Evolutionary conservation across 2,329 filamentous ascomycete genomes (phyloP).

Genomic region (Albophoma yamanashiensis): DNA sequence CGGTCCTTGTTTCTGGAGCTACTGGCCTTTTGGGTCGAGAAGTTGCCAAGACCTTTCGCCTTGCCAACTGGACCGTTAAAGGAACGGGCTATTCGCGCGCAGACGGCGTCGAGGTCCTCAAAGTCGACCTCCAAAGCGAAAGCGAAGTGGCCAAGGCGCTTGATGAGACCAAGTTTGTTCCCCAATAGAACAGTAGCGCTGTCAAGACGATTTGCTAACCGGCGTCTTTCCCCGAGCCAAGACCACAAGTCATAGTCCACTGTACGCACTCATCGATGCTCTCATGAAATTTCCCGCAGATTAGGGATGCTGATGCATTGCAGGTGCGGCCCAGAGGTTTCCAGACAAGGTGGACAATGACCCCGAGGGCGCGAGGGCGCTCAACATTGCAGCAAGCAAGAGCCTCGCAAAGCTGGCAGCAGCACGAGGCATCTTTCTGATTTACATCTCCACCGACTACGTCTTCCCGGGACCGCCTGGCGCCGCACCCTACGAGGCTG

Average conservation of each 20-base stretch:
- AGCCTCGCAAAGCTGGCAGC: slow-evolving; percentile 57
- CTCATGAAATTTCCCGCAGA: no score
- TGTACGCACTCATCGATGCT: slow-evolving; percentile 39
- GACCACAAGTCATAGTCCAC: slow-evolving; percentile 70
- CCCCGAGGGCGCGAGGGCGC: slow-evolving; percentile 58
- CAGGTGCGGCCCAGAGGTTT: slow-evolving; percentile 78
- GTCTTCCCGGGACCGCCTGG: slow-evolving; percentile 64
- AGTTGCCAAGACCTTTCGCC: slow-evolving; percentile 60
- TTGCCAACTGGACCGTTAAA: slow-evolving; percentile 51
- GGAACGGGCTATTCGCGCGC: slow-evolving; percentile 68
- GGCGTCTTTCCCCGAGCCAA: slow-evolving; percentile 18
- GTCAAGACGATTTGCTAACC: neutral
- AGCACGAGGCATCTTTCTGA: slow-evolving; percentile 47
- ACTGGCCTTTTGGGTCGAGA: slow-evolving; percentile 76
- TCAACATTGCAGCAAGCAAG: slow-evolving; percentile 65
- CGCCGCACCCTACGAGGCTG: slow-evolving; percentile 71
- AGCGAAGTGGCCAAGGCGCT: slow-evolving; percentile 38
- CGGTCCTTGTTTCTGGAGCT: slow-evolving; percentile 70
- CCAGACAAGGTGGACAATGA: slow-evolving; percentile 78
- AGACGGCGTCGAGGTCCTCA: slow-evolving; percentile 56
- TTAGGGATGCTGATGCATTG: neutral
- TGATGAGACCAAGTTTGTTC: slow-evolving; percentile 42
- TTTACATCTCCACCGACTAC: slow-evolving; percentile 79
- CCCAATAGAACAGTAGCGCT: neutral
- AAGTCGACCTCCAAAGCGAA: slow-evolving; percentile 39